Percentiles rank a stretch among this genome's conserved stretches.
phyloP scores from a whole-genome alignment of 1,284 basidiomycete species.

The Naganishia liquefaciens region DNA sequence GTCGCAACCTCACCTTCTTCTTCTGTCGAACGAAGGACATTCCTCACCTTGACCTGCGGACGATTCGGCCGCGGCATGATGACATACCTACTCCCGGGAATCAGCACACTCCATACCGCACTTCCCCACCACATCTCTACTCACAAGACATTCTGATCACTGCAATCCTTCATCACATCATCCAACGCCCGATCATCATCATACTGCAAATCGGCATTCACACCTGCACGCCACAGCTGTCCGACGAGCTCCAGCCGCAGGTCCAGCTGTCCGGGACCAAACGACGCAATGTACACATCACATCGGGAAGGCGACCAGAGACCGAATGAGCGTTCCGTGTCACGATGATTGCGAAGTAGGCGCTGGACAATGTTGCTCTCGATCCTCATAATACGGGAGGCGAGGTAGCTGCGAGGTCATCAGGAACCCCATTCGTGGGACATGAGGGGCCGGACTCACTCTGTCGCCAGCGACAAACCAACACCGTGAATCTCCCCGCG shows the following conservation, averaged over 20 bases:
- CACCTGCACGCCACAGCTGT: slow-evolving; percentile 59
- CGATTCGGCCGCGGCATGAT: slow-evolving; percentile 49
- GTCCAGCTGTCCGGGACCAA: slow-evolving; percentile 55
- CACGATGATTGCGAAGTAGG: slow-evolving; percentile 46
- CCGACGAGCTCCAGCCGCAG: slow-evolving; percentile 56
- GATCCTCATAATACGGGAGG: slow-evolving; percentile 17
- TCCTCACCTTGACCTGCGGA: slow-evolving; percentile 48
- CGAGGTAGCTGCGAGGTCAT: not conserved
- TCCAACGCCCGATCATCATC: slow-evolving; percentile 52
- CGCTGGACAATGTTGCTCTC: slow-evolving; percentile 19
- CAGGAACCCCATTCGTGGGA: not conserved
- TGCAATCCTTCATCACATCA: slow-evolving; percentile 50
- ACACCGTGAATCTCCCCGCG: slow-evolving; percentile 54
- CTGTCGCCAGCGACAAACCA: slow-evolving; percentile 58
- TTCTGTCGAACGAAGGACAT: slow-evolving; percentile 44
- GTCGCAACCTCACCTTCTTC: slow-evolving; percentile 46
- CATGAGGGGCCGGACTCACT: slow-evolving; percentile 39
- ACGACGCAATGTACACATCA: slow-evolving; percentile 60
- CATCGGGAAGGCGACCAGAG: slow-evolving; percentile 56
- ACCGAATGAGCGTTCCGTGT: slow-evolving; percentile 57
- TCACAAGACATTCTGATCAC: slow-evolving; percentile 53
- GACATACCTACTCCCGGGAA: slow-evolving; percentile 44
- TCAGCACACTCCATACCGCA: not conserved
- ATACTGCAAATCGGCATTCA: slow-evolving; percentile 60
- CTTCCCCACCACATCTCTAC: not conserved